Evolutionary conservation across 177 flowering plant species (phyloP), one percentile per base, ranked within the genome.

Genomic region (Vitis hybrid): DNA sequence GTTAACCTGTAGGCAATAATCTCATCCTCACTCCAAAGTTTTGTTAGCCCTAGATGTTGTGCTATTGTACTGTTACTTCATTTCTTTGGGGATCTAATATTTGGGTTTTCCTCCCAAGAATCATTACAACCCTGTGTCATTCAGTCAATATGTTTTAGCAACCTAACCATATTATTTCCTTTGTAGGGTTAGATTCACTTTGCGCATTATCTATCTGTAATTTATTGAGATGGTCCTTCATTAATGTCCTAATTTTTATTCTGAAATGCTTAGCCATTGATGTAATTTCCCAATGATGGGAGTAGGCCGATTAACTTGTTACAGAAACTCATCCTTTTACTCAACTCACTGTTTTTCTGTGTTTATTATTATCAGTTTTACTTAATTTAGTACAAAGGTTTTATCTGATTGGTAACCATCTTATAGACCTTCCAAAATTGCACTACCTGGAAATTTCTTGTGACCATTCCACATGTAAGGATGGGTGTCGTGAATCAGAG

Each of bases 11-110:
- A 27, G 76, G 58, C 40, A 68, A 56, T 57, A 68, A 56, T 27
- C 4, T 40, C 46, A 40, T 1, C 12, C 11, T 60, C 16, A 11
- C 8, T 60, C 63, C 58, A 64, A 61, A 55, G 48, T 68, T 69
- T 74, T 67, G 59, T 55, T 60, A 66, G 24, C 55, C 32, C 49
- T 65, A 32, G 64, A 59, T 70, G 62, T 55, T 52, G 24, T 50
- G 30, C 16, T 27, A 21, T 69, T 2, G 12, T 54, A 0, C 16
- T 15, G 1, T 6, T 24, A 11, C n/a, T 52, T 50, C 9, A 60
- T 24, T 60, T 15, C 13, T 24, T 46, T 59, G 52, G 7, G 30
- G 65, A 56, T 51, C 30, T 52, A 60, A 51, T 21, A 51, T 27
- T 27, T 60, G 59, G 59, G 65, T 61, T 48, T 52, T 2, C 52